phyloP scores from a whole-genome alignment of 768 basidiomycete species.

The Auricularia sp. region DNA sequence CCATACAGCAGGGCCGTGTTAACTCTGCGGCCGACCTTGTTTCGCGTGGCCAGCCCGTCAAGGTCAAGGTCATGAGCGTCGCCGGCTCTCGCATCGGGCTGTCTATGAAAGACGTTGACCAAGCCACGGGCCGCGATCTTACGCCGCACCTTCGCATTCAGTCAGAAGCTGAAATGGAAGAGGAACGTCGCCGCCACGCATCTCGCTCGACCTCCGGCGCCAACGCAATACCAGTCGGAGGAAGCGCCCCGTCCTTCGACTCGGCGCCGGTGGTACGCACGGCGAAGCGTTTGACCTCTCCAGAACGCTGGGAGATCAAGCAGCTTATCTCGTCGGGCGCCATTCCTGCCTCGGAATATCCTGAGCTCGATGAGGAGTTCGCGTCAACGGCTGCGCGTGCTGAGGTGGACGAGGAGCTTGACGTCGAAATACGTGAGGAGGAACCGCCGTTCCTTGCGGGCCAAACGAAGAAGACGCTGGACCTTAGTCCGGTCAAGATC shows the following conservation, averaged over 20 bases:
- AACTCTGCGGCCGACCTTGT: constrained; percentile 83
- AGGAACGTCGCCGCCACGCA: constrained; percentile 60
- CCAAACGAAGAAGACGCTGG: constrained; percentile 90
- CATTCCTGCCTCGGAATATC: constrained; percentile 86
- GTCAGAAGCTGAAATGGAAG: constrained; percentile 80
- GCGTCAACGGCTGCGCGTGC: constrained; percentile 64
- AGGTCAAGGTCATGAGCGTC: constrained; percentile 94
- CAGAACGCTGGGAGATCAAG: constrained; percentile 99
- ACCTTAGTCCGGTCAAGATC: constrained; percentile 94
- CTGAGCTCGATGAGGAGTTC: constrained; percentile 83
- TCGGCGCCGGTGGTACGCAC: constrained; percentile 48
- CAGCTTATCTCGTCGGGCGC: constrained; percentile 95
- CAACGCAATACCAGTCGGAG: constrained; percentile 75
- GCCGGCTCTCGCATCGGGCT: constrained; percentile 73
- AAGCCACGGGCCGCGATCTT: constrained; percentile 78
- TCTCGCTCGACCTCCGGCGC: constrained; percentile 66
- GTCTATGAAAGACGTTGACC: constrained; percentile 98
- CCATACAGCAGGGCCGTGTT: constrained; percentile 78
- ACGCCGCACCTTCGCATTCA: constrained; percentile 92
- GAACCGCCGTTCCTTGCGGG: constrained; percentile 94
- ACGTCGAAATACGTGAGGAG: constrained; percentile 94
- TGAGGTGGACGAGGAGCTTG: constrained; percentile 92
- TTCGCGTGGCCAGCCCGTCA: constrained; percentile 73
- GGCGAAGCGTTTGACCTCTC: constrained; percentile 85
- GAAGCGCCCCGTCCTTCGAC: constrained; percentile 13